These are phyloP conservation scores for Pyricularia sp. DNA, from an alignment of 2,329 filamentous ascomycete species.

Conservation along the genomic window DNA sequence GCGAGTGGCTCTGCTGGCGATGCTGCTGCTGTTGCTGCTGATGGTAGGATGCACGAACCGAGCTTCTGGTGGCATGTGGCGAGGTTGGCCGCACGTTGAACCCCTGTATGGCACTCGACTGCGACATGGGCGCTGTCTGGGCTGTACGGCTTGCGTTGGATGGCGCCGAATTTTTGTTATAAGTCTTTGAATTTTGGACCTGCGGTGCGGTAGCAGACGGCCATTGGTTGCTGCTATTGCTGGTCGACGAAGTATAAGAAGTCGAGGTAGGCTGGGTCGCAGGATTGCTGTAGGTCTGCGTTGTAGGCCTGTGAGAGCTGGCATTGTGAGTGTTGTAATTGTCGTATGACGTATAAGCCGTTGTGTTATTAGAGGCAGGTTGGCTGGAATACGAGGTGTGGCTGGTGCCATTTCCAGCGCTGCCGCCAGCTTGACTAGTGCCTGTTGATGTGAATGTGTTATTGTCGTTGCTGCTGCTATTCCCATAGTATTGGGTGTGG, in stretches of 20 bases:
- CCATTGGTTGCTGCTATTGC: conserved; percentile 16
- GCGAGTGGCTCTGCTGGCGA: conserved; percentile 6
- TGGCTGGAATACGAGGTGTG: conserved; percentile 11
- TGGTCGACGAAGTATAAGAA: conserved; percentile 16
- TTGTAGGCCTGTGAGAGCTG: not conserved
- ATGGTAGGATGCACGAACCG: conserved; percentile 15
- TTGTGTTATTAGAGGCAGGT: conserved; percentile 7
- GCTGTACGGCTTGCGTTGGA: conserved; percentile 13
- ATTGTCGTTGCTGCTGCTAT: conserved; percentile 6
- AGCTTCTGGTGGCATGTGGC: conserved; percentile 10
- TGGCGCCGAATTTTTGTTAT: conserved; percentile 15
- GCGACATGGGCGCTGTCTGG: conserved; percentile 12
- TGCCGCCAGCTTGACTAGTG: conserved; percentile 3
- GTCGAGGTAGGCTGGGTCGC: conserved; percentile 18
- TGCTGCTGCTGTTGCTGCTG: conserved; percentile 17
- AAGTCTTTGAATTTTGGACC: conserved; percentile 14
- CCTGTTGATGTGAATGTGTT: not conserved
- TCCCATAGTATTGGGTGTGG: conserved; percentile 12
- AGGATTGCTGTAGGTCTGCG: conserved; percentile 8
- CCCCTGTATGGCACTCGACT: conserved; percentile 9
- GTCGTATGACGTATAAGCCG: conserved; percentile 9
- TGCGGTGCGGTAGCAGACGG: conserved; percentile 17
- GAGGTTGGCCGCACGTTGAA: conserved; percentile 17
- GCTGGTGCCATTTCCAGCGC: not conserved
- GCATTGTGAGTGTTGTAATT: conserved; percentile 17